Evolutionary conservation across 306 rosid species (phyloP).

Genomic region (Dryas drummondii): DNA sequence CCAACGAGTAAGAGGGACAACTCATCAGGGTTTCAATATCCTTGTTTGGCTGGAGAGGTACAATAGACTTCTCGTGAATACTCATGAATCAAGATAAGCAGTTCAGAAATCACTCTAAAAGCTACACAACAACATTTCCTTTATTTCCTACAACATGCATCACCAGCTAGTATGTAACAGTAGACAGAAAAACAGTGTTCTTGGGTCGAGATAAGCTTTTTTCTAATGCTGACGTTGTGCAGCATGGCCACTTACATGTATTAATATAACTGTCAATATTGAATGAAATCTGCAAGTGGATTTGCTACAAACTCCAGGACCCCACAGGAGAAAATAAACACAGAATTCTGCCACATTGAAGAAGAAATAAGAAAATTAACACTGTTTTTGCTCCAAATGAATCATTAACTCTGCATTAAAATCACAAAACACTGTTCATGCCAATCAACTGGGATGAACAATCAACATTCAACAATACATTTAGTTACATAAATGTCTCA

Average conservation of each 20-base stretch:
- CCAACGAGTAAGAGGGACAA: no score
- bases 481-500: not conserved
- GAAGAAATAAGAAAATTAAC: not conserved
- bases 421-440: conserved; percentile 15
- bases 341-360: not conserved
- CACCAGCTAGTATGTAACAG: not conserved
- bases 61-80: no score
- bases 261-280: not conserved
- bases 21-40: no score
- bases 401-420: not conserved
- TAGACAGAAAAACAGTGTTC: not conserved
- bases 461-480: conserved; percentile 7
- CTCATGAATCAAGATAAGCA: no score
- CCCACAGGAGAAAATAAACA: not conserved
- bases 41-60: no score
- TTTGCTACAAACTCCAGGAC: not conserved
- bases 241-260: not conserved
- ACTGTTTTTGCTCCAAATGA: not conserved
- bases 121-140: no score
- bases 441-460: not conserved
- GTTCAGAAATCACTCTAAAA: no score
- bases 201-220: not conserved
- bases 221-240: not conserved
- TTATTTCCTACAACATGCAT: no score
- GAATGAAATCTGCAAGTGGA: not conserved